Conservation (phyloP, 176 grass and related monocot genomes). For the Avena eriantha region DNA sequence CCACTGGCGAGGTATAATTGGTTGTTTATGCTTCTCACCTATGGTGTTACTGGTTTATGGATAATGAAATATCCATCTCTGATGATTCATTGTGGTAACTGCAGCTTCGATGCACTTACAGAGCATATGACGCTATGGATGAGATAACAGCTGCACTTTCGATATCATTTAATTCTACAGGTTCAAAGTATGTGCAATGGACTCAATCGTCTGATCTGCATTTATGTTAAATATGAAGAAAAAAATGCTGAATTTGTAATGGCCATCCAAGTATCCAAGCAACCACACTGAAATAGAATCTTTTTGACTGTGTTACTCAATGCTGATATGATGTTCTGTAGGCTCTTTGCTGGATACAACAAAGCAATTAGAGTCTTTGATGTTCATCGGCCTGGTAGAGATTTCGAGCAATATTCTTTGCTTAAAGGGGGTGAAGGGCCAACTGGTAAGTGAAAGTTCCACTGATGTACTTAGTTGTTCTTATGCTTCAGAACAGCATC, state of each 20-base stretch:
- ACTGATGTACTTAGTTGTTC: not conserved
- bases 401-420: constrained; percentile 85
- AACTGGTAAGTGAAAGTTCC: constrained; percentile 57
- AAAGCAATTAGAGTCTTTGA: constrained; percentile 95
- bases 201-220: not conserved
- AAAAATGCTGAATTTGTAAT: not conserved
- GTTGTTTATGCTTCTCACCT: constrained; percentile 4
- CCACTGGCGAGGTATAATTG: constrained; percentile 71
- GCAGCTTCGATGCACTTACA: constrained; percentile 93
- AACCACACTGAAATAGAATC: not conserved
- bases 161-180: constrained; percentile 88
- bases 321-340: constrained; percentile 48
- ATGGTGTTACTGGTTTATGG: constrained; percentile 3
- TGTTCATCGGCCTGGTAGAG: constrained; percentile 91
- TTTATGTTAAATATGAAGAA: constrained; percentile 12
- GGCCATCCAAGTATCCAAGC: not conserved
- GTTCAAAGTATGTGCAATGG: constrained; percentile 66
- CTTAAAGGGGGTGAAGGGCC: constrained; percentile 70
- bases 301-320: constrained; percentile 34
- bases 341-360: constrained; percentile 98
- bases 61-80: constrained; percentile 6
- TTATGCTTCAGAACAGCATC: constrained; percentile 25
- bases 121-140: constrained; percentile 95
- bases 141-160: constrained; percentile 92
- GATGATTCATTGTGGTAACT: constrained; percentile 30